Evolutionary conservation across 1,284 basidiomycete genomes (phyloP), one percentile per base, ranked within the genome.

Genomic region (Anthracocystis panici-leucophaei): DNA sequence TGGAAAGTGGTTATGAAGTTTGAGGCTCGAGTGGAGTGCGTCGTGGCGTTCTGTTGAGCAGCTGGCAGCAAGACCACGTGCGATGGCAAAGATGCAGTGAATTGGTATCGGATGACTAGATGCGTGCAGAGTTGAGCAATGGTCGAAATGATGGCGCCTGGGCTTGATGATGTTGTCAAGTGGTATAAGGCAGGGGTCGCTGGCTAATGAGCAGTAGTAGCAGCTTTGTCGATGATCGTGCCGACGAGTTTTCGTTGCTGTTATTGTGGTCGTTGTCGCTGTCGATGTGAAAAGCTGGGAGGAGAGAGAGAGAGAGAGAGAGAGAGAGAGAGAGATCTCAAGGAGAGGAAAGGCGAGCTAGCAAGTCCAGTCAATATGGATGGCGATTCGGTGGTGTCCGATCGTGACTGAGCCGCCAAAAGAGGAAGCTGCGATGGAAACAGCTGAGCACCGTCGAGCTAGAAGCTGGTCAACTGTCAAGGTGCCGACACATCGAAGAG

Each of bases 331-430:
- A 51, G 14, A 31, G 49, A 38, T 33, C 2, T 38, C 11, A 35
- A 31, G 20, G n/a, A 35, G n/a, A 35, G 5, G 10, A 14, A 31
- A n/a, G 46, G 46, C 46, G 14, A 48, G 2, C 7, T 6, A 42
- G 41, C 41, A 42, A 42, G 20, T n/a, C n/a, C 41, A 42, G 41
- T n/a, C 44, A 27, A 25, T 5, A 25, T 12, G 35, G 23, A 25
- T 12, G 35, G 33, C 49, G 14, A 51, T 11, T 35, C 35, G 49
- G 14, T 51, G 49, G 3, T 38, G 33, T 10, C 35, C 12, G 14
- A 31, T 21, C 33, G 31, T 51, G 21, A 51, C 49, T 51, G 49
- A 38, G 49, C 49, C 49, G 33, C 20, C 10, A 38, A 11, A 33
- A 25, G 8, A 49, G 27, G 49, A 29, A 31, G 10, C 49, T 31